phyloP scores from a whole-genome alignment of 441 rosid species.

The Populus tomentosa region DNA sequence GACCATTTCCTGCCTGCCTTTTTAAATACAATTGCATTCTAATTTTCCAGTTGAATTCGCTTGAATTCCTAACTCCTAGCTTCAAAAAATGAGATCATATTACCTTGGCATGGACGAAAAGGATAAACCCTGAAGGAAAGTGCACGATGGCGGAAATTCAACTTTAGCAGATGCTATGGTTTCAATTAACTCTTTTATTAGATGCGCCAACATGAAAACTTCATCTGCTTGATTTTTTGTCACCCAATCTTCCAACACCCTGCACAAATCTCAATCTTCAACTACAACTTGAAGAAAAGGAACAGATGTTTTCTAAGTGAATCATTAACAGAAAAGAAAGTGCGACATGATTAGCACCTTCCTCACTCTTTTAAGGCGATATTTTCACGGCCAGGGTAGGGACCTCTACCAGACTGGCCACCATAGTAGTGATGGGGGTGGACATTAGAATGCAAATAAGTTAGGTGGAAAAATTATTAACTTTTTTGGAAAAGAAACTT shows the following conservation, averaged over 20 bases:
- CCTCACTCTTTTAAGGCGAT: too few relatives aligned
- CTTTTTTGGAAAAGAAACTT: too few relatives aligned
- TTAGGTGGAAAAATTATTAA: too few relatives aligned
- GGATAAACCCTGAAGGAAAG: constrained; percentile 46
- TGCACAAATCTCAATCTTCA: too few relatives aligned
- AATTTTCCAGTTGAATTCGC: neutral
- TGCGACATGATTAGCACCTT: too few relatives aligned
- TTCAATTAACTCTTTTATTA: constrained; percentile 47
- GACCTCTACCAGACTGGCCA: too few relatives aligned
- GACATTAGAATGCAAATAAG: too few relatives aligned
- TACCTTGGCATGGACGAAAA: constrained; percentile 48
- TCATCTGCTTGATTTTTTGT: constrained; percentile 53
- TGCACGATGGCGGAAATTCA: constrained; percentile 56
- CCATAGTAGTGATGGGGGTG: too few relatives aligned
- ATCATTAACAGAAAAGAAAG: neutral
- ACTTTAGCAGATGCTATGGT: constrained; percentile 35
- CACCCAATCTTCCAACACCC: constrained; percentile 38
- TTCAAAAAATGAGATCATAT: neutral
- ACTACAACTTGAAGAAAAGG: neutral
- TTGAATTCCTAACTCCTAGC: neutral
- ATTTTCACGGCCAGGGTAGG: too few relatives aligned
- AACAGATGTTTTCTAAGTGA: neutral
- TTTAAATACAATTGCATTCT: neutral
- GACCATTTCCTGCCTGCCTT: neutral
- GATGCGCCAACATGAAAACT: constrained; percentile 55